Evolutionary conservation across 768 basidiomycete genomes (phyloP), one percentile per base, ranked within the genome.

Genomic region (Tricholoma matsutake): DNA sequence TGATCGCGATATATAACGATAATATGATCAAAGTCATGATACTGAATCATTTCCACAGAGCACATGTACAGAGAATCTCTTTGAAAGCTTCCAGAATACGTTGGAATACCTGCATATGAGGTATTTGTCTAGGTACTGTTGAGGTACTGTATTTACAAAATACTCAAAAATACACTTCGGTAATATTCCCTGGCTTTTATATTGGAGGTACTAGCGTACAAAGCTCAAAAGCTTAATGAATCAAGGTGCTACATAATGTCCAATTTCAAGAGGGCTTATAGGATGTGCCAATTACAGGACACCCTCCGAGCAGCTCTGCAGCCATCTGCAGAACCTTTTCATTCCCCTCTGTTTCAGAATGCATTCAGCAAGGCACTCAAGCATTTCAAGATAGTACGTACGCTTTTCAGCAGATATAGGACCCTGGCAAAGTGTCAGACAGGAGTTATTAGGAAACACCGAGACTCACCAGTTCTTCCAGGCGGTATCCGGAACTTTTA

Each of bases 271-370:
- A 53, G 1, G 51, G 51, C 32, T 53, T 53, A 18, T 53, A 53
- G 10, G 51, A 32, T 53, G 51, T 53, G 3, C 51, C 51, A 9
- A n/a, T 53, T 8, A 81, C 68, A 8, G 81, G 80, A 63, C 78
- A 80, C 13, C 79, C 80, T 32, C 11, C 51, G 53, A 74, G 74
- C 10, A 81, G 62, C 54, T 73, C 68, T n/a, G 68, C 77, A 25
- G 81, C 81, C 63, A 73, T 75, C 5, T 65, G 59, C 67, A 81
- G 73, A 20, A 81, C 72, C 43, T 80, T 73, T 29, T 78, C 77
- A 35, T 78, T 78, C 2, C 75, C 81, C 41, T 55, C 81, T 80
- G 59, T 14, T n/a, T 39, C 1, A 34, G 53, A 49, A 35, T 53
- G 20, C 56, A n/a, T 62, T 18, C 13, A 39, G 53, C 9, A 34